Evolutionary conservation across 1,284 basidiomycete genomes (phyloP).

Genomic region (Ustilago xerochloae): DNA sequence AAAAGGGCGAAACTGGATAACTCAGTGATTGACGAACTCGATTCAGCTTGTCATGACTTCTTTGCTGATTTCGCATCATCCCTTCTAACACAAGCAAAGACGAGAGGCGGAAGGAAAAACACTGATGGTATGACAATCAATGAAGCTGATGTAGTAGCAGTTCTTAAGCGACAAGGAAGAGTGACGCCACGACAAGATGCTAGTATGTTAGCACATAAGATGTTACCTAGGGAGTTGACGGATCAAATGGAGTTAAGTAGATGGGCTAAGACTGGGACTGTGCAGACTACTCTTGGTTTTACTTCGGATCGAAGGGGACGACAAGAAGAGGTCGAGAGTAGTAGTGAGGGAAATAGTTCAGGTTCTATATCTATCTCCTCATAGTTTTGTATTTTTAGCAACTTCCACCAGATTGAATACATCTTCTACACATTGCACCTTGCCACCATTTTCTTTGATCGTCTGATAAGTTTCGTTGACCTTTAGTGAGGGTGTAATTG

Average conservation of each 20-base stretch:
- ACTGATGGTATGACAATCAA: conserved; percentile 19
- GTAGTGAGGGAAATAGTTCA: background rate
- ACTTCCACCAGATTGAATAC: too few species aligned
- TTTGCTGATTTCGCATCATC: conserved; percentile 35
- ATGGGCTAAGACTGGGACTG: conserved; percentile 35
- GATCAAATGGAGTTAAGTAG: conserved; percentile 46
- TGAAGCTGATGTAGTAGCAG: conserved; percentile 36
- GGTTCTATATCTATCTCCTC: too few species aligned
- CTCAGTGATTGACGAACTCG: conserved; percentile 39
- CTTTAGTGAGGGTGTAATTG: too few species aligned
- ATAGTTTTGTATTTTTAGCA: too few species aligned
- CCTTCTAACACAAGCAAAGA: conserved; percentile 22
- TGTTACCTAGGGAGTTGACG: conserved; percentile 43
- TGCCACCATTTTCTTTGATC: too few species aligned
- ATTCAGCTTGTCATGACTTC: conserved; percentile 35
- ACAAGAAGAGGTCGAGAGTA: background rate
- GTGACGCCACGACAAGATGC: conserved; percentile 35
- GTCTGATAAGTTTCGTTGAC: too few species aligned
- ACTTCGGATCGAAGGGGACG: background rate
- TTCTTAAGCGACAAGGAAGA: conserved; percentile 44
- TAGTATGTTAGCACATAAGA: conserved; percentile 28
- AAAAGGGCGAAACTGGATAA: conserved; percentile 35
- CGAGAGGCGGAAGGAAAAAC: background rate
- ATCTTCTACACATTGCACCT: too few species aligned
- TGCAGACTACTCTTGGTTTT: conserved; percentile 38